Evolutionary conservation across 257 asterid genomes (phyloP).

Genomic region (Mitragyna speciosa): DNA sequence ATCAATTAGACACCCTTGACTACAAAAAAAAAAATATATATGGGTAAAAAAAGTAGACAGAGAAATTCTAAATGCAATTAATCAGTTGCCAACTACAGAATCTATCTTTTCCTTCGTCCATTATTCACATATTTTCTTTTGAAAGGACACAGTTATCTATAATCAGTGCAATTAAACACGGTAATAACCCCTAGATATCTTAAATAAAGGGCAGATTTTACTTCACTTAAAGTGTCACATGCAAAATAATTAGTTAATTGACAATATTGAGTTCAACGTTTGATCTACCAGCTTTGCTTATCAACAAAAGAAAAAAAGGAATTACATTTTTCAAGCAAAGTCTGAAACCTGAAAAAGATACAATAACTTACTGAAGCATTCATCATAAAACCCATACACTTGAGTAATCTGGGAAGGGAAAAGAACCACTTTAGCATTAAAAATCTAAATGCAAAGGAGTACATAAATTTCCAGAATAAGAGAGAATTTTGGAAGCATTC

Average conservation of each 20-base stretch:
- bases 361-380: slow-evolving; percentile 51
- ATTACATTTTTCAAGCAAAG: slow-evolving; percentile 5
- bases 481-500: too few species aligned
- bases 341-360: slow-evolving; percentile 3
- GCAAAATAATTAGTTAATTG: background rate
- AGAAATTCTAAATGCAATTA: background rate
- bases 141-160: background rate
- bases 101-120: background rate
- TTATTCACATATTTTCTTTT: background rate
- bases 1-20: background rate
- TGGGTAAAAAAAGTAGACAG: background rate
- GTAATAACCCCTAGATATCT: background rate
- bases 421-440: slow-evolving; percentile 17
- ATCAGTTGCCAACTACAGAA: background rate
- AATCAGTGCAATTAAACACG: background rate
- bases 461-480: background rate
- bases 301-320: background rate
- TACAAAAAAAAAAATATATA: background rate
- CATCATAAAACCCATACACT: slow-evolving; percentile 59
- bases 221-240: background rate
- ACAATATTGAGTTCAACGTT: background rate
- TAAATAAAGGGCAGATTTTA: background rate
- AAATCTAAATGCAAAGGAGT: background rate
- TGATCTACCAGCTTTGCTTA: background rate
- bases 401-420: slow-evolving; percentile 47